These are phyloP conservation scores for Lactarius hengduanensis DNA, from an alignment of 768 basidiomycete species.

Conservation along the genomic window DNA sequence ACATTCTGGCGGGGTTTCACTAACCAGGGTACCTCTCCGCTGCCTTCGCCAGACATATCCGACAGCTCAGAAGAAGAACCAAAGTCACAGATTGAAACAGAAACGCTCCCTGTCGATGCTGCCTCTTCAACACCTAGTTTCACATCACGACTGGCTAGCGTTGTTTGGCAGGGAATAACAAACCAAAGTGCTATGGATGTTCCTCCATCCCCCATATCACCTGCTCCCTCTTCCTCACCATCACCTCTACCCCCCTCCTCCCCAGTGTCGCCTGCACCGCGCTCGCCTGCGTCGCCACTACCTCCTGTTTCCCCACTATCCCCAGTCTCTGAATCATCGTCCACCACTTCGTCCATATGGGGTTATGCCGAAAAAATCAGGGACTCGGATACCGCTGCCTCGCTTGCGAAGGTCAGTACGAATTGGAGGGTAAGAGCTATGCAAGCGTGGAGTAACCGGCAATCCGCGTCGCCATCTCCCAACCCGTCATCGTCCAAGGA, in stretches of 20 bases:
- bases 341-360: conserved; percentile 45
- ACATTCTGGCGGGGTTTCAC: conserved; percentile 70
- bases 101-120: conserved; percentile 34
- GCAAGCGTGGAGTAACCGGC: conserved; percentile 34
- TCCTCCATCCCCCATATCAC: conserved; percentile 44
- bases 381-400: conserved; percentile 69
- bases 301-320: conserved; percentile 30
- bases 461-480: conserved; percentile 30
- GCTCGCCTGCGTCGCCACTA: conserved; percentile 28
- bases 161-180: conserved; percentile 76
- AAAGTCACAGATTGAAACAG: conserved; percentile 43
- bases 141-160: conserved; percentile 54
- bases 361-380: conserved; percentile 70
- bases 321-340: conserved; percentile 25
- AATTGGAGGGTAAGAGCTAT: conserved; percentile 72
- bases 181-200: conserved; percentile 74
- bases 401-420: conserved; percentile 68
- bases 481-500: conserved; percentile 17
- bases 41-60: conserved; percentile 39
- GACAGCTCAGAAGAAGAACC: conserved; percentile 31
- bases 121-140: conserved; percentile 36
- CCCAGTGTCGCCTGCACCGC: conserved; percentile 33
- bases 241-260: conserved; percentile 39
- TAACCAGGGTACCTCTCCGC: conserved; percentile 46
- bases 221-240: conserved; percentile 37